These are phyloP conservation scores for Rhamnella rubrinervis DNA, from an alignment of 331 rosid species.

Conservation along the genomic window DNA sequence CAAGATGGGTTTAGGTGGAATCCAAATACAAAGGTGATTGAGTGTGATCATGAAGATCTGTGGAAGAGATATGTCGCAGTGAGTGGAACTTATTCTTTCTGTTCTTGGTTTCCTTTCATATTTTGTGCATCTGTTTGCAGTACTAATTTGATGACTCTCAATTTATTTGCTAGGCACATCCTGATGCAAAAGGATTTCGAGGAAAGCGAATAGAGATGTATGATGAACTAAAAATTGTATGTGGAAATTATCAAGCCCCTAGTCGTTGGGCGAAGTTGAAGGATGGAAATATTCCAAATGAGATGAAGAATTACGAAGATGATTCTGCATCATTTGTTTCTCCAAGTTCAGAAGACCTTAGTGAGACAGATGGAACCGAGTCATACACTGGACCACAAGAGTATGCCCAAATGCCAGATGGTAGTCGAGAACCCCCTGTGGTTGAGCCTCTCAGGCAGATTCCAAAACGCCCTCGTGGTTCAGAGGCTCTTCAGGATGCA, in stretches of 20 bases:
- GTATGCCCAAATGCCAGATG: conserved; percentile 55
- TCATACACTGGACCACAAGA: conserved; percentile 57
- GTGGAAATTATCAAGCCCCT: conserved; percentile 79
- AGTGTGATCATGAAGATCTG: conserved; percentile 58
- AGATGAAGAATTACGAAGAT: conserved; percentile 50
- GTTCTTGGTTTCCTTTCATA: background rate
- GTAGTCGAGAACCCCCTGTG: conserved; percentile 52
- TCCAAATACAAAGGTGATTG: conserved; percentile 57
- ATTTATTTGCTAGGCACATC: conserved; percentile 56
- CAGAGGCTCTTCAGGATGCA: conserved; percentile 70
- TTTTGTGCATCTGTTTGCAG: conserved; percentile 4
- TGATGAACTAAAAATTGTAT: conserved; percentile 78
- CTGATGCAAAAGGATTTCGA: conserved; percentile 63
- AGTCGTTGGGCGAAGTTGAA: conserved; percentile 65
- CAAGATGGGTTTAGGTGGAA: conserved; percentile 79
- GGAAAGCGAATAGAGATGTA: conserved; percentile 82
- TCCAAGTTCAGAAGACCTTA: conserved; percentile 55
- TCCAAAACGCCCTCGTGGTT: conserved; percentile 54
- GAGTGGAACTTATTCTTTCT: conserved; percentile 28
- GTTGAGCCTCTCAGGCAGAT: conserved; percentile 48
- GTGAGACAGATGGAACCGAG: conserved; percentile 72
- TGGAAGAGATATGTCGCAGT: conserved; percentile 76
- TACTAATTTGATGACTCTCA: conserved; percentile 23
- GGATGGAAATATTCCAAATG: conserved; percentile 43
- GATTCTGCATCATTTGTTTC: conserved; percentile 67